phyloP scores from a whole-genome alignment of 139 green algal genomes.

The Tetradesmus obliquus region DNA sequence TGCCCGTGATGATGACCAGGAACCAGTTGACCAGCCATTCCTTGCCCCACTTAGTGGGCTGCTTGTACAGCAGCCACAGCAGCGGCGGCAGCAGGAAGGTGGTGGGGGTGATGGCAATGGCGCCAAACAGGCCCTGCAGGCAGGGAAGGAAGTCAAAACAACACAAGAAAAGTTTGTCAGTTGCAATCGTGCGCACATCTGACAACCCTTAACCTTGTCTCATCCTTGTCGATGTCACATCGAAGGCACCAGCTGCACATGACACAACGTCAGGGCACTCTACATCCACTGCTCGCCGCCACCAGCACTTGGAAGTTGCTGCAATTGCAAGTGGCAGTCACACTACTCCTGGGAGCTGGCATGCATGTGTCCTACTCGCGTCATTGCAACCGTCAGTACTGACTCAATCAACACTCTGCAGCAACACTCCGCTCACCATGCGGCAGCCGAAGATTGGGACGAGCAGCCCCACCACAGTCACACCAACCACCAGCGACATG shows the following conservation, averaged over 20 bases:
- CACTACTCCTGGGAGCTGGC: no score
- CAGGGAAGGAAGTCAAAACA: not conserved
- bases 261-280: not conserved
- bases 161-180: not conserved
- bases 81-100: conserved; percentile 50
- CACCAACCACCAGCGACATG: no score
- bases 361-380: no score
- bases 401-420: no score
- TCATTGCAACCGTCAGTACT: no score
- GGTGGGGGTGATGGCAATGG: conserved; percentile 48
- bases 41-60: not conserved
- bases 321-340: no score
- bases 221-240: not conserved
- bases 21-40: conserved; percentile 36
- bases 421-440: not conserved
- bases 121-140: conserved; percentile 40
- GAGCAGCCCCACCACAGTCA: conserved; percentile 46
- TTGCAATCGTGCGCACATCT: not conserved
- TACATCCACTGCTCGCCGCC: not conserved
- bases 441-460: conserved; percentile 53
- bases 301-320: no score
- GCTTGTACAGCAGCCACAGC: conserved; percentile 42
- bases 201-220: no score
- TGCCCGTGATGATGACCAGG: conserved; percentile 19
- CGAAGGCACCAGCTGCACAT: not conserved